These are phyloP conservation scores for Smittium mucronatum DNA, from an alignment of 371 early-diverging fungal species.

Conservation along the genomic window DNA sequence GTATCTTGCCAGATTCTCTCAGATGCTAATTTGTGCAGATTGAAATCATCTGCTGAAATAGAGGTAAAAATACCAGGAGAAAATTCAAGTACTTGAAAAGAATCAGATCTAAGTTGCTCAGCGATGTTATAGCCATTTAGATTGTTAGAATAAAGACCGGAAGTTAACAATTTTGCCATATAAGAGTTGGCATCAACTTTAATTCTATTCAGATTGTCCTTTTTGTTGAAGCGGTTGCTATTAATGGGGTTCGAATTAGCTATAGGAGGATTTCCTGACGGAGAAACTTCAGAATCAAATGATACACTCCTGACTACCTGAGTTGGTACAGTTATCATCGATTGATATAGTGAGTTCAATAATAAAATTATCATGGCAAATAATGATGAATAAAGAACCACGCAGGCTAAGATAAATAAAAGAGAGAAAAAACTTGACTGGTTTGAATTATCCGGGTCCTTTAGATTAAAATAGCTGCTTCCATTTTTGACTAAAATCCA, in stretches of 20 bases:
- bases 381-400: neutral
- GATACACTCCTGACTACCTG: neutral
- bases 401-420: neutral
- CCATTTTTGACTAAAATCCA: neutral
- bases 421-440: neutral
- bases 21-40: constrained; percentile 25
- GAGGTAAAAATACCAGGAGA: constrained; percentile 31
- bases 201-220: neutral
- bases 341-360: neutral
- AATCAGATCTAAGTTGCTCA: neutral
- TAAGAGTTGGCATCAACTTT: neutral
- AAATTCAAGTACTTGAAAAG: constrained; percentile 16
- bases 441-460: neutral
- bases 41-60: constrained; percentile 20
- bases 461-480: neutral
- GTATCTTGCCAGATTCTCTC: constrained; percentile 48
- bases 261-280: no score
- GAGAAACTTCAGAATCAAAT: neutral
- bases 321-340: neutral
- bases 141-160: neutral
- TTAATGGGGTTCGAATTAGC: neutral
- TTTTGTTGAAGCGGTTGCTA: neutral
- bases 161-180: neutral
- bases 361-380: neutral
- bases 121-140: neutral